Conservation (phyloP, 2,329 filamentous ascomycete genomes). For the Exophiala spinifera region DNA sequence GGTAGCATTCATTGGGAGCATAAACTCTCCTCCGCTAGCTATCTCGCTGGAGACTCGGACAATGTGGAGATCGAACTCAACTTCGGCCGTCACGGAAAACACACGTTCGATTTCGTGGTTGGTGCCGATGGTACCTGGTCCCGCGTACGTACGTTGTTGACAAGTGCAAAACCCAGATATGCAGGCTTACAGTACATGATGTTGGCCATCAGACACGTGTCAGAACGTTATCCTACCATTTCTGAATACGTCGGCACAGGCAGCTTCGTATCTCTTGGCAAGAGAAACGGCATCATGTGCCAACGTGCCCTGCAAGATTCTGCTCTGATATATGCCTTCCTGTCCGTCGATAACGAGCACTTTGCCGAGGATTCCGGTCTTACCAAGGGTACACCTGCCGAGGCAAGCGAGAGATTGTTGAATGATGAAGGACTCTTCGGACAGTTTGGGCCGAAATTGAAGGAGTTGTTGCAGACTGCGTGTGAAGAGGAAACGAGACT, state of each 20-base stretch:
- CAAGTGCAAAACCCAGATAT: conserved; percentile 27
- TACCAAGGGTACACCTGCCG: background rate
- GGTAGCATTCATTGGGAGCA: conserved; percentile 29
- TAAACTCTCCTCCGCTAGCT: conserved; percentile 22
- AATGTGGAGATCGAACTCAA: conserved; percentile 8
- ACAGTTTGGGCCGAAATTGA: conserved; percentile 19
- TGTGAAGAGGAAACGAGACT: conserved; percentile 27
- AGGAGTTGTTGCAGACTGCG: conserved; percentile 27
- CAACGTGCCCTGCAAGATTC: conserved; percentile 31
- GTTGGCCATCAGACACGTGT: conserved; percentile 26
- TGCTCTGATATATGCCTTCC: conserved; percentile 28
- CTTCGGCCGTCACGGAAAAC: conserved; percentile 2
- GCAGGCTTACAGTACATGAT: conserved; percentile 15
- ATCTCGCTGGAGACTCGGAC: background rate
- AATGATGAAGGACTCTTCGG: conserved; percentile 15
- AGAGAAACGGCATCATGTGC: conserved; percentile 30
- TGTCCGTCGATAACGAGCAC: conserved; percentile 29
- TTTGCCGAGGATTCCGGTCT: conserved; percentile 14
- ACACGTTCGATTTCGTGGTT: conserved; percentile 3
- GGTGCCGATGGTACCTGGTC: conserved; percentile 34
- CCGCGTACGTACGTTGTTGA: conserved; percentile 26
- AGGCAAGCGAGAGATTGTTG: conserved; percentile 14
- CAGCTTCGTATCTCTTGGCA: conserved; percentile 27
- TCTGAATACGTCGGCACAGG: conserved; percentile 30
- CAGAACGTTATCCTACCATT: conserved; percentile 28